These are phyloP conservation scores for Trypanosoma brucei DNA, from an alignment of 208 protist species.

Conservation along the genomic window DNA sequence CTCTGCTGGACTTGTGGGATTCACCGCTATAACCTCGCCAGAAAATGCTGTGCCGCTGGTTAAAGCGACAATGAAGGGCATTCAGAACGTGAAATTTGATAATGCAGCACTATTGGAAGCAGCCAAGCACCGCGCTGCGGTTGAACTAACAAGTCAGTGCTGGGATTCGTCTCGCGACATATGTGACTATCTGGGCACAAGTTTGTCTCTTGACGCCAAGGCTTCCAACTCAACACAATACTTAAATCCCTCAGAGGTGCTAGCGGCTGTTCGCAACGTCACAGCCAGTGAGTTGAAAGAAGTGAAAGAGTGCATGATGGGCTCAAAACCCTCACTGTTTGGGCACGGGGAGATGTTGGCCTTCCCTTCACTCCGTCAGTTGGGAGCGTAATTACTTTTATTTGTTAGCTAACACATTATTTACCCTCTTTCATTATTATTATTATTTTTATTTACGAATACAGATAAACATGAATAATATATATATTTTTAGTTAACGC, in stretches of 20 bases:
- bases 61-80: conserved; percentile 44
- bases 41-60: conserved; percentile 55
- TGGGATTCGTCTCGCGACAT: conserved; percentile 74
- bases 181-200: conserved; percentile 85
- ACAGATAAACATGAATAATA: too few species aligned
- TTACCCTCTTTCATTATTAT: too few species aligned
- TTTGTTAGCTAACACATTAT: background rate
- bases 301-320: conserved; percentile 59
- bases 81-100: conserved; percentile 40
- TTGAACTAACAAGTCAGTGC: conserved; percentile 47
- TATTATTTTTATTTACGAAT: too few species aligned
- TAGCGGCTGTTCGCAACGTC: conserved; percentile 56
- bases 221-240: conserved; percentile 27
- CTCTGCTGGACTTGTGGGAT: conserved; percentile 75
- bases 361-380: conserved; percentile 77
- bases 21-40: conserved; percentile 56
- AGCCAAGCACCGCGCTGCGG: conserved; percentile 64
- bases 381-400: conserved; percentile 52
- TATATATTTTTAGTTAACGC: too few species aligned
- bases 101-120: conserved; percentile 29
- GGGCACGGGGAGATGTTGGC: conserved; percentile 75
- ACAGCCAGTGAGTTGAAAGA: conserved; percentile 56
- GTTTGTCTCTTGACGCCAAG: conserved; percentile 32
- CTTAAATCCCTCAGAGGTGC: conserved; percentile 45
- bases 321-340: conserved; percentile 68